These are phyloP conservation scores for Sodiomyces alkalinus DNA, from an alignment of 2,329 filamentous ascomycete species.

Conservation along the genomic window DNA sequence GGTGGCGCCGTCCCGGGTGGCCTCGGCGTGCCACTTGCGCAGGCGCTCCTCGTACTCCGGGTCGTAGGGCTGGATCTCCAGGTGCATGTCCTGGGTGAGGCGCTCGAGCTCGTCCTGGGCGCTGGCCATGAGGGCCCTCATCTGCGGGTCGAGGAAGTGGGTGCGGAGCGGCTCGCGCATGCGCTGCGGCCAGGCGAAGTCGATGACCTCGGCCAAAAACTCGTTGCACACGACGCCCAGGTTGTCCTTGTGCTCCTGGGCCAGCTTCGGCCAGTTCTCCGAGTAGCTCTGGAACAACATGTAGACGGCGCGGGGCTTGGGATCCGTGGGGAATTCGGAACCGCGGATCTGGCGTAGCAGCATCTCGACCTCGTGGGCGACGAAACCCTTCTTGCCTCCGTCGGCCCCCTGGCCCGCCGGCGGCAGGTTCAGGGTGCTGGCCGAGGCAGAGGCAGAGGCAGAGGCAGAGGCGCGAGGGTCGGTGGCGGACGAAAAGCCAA, in stretches of 20 bases:
- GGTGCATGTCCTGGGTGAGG: slow-evolving; percentile 33
- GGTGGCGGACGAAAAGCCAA: slow-evolving; percentile 21
- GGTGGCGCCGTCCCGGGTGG: slow-evolving; percentile 25
- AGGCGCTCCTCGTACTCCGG: slow-evolving; percentile 37
- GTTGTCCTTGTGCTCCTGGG: slow-evolving; percentile 38
- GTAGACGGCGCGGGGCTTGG: slow-evolving; percentile 36
- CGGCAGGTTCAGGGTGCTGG: slow-evolving; percentile 11
- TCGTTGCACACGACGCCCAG: slow-evolving; percentile 38
- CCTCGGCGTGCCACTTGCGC: slow-evolving; percentile 27
- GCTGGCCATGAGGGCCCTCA: slow-evolving; percentile 28
- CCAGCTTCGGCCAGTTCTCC: slow-evolving; percentile 34
- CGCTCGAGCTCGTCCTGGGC: slow-evolving; percentile 29
- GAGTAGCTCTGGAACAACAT: slow-evolving; percentile 39
- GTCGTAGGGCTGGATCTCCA: slow-evolving; percentile 37
- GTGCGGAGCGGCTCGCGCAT: slow-evolving; percentile 35
- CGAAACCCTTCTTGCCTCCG: slow-evolving; percentile 30
- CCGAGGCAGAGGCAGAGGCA: no score
- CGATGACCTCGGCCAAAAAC: slow-evolving; percentile 34
- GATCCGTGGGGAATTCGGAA: slow-evolving; percentile 36
- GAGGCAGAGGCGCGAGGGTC: slow-evolving; percentile 3
- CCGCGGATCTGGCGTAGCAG: slow-evolving; percentile 34
- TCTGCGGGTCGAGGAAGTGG: slow-evolving; percentile 32
- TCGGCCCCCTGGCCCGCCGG: slow-evolving; percentile 12
- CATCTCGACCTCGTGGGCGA: slow-evolving; percentile 30
- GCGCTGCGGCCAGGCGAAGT: slow-evolving; percentile 32